A percentile compares a stretch with the other conserved stretches of the same genome.
Evolutionary conservation across 2,329 filamentous ascomycete genomes (phyloP).

Genomic region (Lizonia empirigonia): DNA sequence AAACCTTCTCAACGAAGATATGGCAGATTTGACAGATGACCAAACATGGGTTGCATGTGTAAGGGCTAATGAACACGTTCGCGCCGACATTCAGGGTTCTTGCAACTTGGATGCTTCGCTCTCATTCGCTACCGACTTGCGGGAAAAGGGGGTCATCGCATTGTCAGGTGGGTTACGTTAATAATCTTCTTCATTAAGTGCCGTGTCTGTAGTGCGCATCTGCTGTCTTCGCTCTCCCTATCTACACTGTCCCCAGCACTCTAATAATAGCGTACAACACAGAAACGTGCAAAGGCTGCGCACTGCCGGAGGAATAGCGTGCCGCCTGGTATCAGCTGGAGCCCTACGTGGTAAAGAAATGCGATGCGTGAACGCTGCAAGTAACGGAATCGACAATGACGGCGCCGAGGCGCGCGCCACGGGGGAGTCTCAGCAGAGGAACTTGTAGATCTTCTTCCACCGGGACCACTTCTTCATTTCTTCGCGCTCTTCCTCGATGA

Average conservation of each 20-base stretch:
- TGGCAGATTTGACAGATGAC: neutral
- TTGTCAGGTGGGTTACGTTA: no score
- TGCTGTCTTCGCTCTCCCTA: neutral
- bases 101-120: no score
- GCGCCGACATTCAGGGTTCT: no score
- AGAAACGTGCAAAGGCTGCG: slow-evolving; percentile 32
- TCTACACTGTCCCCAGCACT: slow-evolving; percentile 6
- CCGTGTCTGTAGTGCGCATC: neutral
- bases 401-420: slow-evolving; percentile 7
- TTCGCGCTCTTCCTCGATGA: slow-evolving; percentile 79
- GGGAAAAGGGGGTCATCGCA: no score
- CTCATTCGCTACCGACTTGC: no score
- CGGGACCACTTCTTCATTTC: slow-evolving; percentile 64
- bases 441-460: slow-evolving; percentile 58
- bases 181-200: neutral
- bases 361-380: slow-evolving; percentile 24
- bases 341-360: slow-evolving; percentile 7
- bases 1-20: neutral
- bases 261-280: slow-evolving; percentile 14
- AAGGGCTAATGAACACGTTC: neutral
- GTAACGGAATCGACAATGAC: slow-evolving; percentile 2
- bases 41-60: neutral
- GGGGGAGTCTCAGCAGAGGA: slow-evolving; percentile 49
- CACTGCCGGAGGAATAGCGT: slow-evolving; percentile 24
- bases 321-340: slow-evolving; percentile 42